Evolutionary conservation across 164 flowering plant genomes (phyloP).

Genomic region (Protea cynaroides): DNA sequence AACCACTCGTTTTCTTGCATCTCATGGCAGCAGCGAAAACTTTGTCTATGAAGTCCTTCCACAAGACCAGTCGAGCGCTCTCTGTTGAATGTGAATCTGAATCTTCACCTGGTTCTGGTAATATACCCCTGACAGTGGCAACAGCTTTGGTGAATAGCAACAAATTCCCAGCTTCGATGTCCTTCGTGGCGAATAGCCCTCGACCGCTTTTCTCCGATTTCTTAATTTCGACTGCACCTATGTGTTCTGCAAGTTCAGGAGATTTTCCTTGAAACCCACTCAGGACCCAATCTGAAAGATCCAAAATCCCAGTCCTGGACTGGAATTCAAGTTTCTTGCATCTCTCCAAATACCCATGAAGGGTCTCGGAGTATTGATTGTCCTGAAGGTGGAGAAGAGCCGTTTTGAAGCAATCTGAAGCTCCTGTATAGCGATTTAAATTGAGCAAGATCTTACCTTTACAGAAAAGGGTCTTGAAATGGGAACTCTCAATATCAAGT

Average conservation of each 20-base stretch:
- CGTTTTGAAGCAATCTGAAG: constrained; percentile 51
- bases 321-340: constrained; percentile 66
- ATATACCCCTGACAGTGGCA: constrained; percentile 67
- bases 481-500: constrained; percentile 49
- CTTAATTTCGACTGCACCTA: constrained; percentile 62
- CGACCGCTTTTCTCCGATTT: constrained; percentile 62
- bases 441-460: constrained; percentile 72
- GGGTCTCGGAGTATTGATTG: constrained; percentile 32
- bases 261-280: constrained; percentile 49
- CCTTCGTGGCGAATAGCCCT: constrained; percentile 64
- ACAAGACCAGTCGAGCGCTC: constrained; percentile 62
- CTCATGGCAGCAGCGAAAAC: constrained; percentile 36
- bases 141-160: constrained; percentile 67
- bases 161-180: constrained; percentile 59
- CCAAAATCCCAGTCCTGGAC: constrained; percentile 67
- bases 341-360: constrained; percentile 50
- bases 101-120: constrained; percentile 37
- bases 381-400: constrained; percentile 46
- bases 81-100: constrained; percentile 20
- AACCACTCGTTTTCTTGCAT: constrained; percentile 31
- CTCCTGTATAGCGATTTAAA: constrained; percentile 46
- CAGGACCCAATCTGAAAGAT: constrained; percentile 74
- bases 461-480: constrained; percentile 73
- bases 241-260: constrained; percentile 67
- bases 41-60: constrained; percentile 77